These are phyloP conservation scores for Royoungia palumana DNA, from an alignment of 768 basidiomycete genomes.

Conservation along the genomic window DNA sequence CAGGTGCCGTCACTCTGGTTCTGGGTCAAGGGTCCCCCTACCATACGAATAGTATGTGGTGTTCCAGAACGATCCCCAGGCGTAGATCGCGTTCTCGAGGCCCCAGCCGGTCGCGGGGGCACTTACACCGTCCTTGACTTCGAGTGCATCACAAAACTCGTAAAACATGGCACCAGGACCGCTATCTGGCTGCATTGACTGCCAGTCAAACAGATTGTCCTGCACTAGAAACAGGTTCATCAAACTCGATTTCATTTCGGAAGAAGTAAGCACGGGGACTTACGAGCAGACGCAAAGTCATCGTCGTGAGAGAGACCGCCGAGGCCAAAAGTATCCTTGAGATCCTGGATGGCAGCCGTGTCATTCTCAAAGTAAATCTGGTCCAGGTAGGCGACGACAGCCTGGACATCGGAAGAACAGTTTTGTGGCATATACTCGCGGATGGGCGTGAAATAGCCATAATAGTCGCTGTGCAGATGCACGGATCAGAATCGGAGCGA, in stretches of 20 bases:
- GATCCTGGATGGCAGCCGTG: constrained; percentile 42
- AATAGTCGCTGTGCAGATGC: constrained; percentile 17
- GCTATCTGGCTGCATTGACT: constrained; percentile 48
- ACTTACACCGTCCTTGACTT: constrained; percentile 37
- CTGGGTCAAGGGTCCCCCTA: constrained; percentile 15
- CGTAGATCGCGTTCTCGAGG: constrained; percentile 51
- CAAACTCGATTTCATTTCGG: background rate
- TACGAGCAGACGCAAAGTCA: constrained; percentile 60
- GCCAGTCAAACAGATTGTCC: constrained; percentile 67
- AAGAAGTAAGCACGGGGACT: constrained; percentile 13
- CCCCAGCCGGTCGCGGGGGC: constrained; percentile 57
- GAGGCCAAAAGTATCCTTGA: constrained; percentile 62
- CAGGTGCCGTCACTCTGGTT: background rate
- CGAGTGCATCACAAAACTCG: constrained; percentile 39
- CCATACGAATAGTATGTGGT: constrained; percentile 43
- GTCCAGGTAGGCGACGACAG: constrained; percentile 61
- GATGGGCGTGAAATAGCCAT: constrained; percentile 67
- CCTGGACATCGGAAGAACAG: constrained; percentile 70
- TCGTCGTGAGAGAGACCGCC: constrained; percentile 55
- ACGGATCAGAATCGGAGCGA: background rate
- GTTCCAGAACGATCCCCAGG: constrained; percentile 62
- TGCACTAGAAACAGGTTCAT: constrained; percentile 37
- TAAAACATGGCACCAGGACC: constrained; percentile 40
- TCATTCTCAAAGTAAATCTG: constrained; percentile 47
- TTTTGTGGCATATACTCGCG: constrained; percentile 65